Evolutionary conservation across 164 flowering plant genomes (phyloP).

Genomic region (Nymphaea thermarum): DNA sequence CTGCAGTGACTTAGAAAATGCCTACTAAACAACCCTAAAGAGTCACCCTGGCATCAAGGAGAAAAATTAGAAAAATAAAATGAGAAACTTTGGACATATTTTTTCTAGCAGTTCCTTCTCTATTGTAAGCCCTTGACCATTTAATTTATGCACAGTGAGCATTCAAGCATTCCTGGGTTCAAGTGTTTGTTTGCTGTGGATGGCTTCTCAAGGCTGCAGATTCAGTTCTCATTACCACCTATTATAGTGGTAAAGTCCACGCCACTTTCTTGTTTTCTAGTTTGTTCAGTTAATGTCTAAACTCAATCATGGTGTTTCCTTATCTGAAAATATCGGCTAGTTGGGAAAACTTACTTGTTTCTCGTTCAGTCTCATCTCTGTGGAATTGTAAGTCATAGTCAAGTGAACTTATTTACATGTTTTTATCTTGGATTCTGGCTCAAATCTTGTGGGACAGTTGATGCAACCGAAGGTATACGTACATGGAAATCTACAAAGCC

Average conservation of each 20-base stretch:
- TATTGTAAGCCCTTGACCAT: no score
- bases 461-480: slow-evolving; percentile 63
- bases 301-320: background rate
- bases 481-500: slow-evolving; percentile 40
- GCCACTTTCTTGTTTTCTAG: no score
- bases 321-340: no score
- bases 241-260: slow-evolving; percentile 38
- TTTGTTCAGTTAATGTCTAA: background rate
- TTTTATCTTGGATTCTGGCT: background rate
- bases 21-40: no score
- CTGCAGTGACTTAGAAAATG: no score
- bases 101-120: no score
- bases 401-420: background rate
- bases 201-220: slow-evolving; percentile 53
- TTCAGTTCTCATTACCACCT: slow-evolving; percentile 41
- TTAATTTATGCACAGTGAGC: slow-evolving; percentile 39
- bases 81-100: no score
- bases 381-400: no score
- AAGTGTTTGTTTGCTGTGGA: slow-evolving; percentile 49
- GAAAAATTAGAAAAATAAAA: no score
- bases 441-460: slow-evolving; percentile 27
- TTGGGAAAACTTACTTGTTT: no score
- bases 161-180: slow-evolving; percentile 49
- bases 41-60: no score
- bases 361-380: no score